Base-by-base conservation (phyloP, 129 eudicot genomes). In the Centaurea solstitialis region DNA sequence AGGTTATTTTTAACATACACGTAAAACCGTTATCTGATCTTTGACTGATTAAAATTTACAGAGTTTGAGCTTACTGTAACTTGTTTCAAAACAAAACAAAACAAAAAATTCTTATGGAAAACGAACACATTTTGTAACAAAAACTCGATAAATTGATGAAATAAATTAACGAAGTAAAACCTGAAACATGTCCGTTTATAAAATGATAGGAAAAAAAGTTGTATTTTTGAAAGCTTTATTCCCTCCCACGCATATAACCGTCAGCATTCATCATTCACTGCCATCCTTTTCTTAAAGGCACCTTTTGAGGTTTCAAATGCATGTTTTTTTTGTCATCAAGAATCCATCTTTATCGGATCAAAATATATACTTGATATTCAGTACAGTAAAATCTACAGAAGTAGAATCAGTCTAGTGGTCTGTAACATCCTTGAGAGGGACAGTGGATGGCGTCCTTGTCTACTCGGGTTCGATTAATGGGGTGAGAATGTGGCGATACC, bases 161-260 rank as follows among this genome's bases (percentile, higher is more conserved):
- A n/a, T n/a, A n/a, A n/a, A n/a, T n/a, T n/a, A n/a, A n/a, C n/a
- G n/a, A 57, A n/a, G 6, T 57, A 57, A 57, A 57, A 17, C 22
- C 8, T 3, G 65, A n/a, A n/a, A 57, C 62, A 0, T 50, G 21
- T 15, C 21, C 8, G 21, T 50, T 12, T 50, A 50, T 57, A 57
- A n/a, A 57, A n/a, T 5, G 65, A 57, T 57, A n/a, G 22, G 0
- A 1, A n/a, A 17, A n/a, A 24, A 13, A 35, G 50, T 70, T 68
- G 40, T 68, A 37, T 68, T 10, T 83, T 64, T 74, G 22, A 72
- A 15, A 83, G 61, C 87, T 84, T 84, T 84, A 85, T 85, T 75
- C 87, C 62, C 78, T 84, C 84, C 79, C 81, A 84, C 87, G 80
- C 77, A 68, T 1, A 75, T 59, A 80, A 85, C 81, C 85, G 75